A percentile compares a stretch with the other conserved stretches of the same genome.
These are phyloP conservation scores for Suillus ampliporus DNA, from an alignment of 768 basidiomycete genomes.

Conservation along the genomic window DNA sequence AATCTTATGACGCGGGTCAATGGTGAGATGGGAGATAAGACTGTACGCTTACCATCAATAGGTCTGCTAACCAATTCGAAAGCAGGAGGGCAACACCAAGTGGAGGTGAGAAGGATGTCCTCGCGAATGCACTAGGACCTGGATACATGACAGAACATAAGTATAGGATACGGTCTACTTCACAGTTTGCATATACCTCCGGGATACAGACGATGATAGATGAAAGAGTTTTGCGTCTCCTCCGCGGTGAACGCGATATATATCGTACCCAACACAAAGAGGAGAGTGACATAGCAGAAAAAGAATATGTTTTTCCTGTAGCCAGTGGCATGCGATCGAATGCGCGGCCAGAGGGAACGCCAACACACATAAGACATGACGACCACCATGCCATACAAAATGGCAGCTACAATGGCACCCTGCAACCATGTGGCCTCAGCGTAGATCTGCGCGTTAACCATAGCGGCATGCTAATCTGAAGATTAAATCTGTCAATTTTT, in stretches of 20 bases:
- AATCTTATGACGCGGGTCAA: constrained; percentile 22
- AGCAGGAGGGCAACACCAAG: constrained; percentile 34
- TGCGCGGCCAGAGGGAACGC: constrained; percentile 30
- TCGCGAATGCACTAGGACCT: constrained; percentile 34
- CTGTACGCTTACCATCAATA: constrained; percentile 31
- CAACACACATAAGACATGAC: constrained; percentile 31
- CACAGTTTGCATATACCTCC: constrained; percentile 26
- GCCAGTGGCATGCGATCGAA: constrained; percentile 18
- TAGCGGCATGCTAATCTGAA: constrained; percentile 9
- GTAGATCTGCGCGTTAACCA: constrained; percentile 26
- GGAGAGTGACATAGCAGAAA: constrained; percentile 33
- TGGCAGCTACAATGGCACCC: constrained; percentile 31
- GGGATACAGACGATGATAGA: constrained; percentile 36
- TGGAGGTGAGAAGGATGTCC: constrained; percentile 27
- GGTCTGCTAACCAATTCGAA: constrained; percentile 36
- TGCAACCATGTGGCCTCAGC: constrained; percentile 35
- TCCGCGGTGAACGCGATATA: constrained; percentile 27
- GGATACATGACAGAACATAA: background rate
- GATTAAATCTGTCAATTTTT: background rate
- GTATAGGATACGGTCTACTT: no score
- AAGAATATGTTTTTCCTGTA: constrained; percentile 32
- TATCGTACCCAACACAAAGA: constrained; percentile 34
- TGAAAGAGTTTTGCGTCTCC: constrained; percentile 35
- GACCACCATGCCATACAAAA: constrained; percentile 34
- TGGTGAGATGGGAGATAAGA: background rate